Conservation (phyloP, 306 rosid genomes). For the Quercus glauca region DNA sequence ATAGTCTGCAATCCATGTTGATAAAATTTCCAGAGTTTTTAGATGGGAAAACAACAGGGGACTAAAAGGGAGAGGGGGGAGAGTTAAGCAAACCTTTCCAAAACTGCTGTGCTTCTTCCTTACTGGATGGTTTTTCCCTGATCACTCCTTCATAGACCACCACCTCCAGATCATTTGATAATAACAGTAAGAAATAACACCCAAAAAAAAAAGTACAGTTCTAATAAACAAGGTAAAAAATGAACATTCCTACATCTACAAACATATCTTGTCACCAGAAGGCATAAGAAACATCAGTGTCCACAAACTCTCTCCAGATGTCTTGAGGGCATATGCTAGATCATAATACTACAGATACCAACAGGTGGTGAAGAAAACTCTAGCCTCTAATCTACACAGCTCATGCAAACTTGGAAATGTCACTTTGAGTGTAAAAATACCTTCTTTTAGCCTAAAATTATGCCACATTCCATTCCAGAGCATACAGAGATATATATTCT, state of each 20-base stretch:
- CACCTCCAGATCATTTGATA: slow-evolving; percentile 82
- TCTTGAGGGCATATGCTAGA: background rate
- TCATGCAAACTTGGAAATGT: background rate
- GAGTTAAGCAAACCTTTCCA: slow-evolving; percentile 59
- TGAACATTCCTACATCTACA: background rate
- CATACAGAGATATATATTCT: background rate
- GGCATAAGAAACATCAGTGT: background rate
- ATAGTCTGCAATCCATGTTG: slow-evolving; percentile 55
- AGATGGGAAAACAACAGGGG: background rate
- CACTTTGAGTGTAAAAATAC: background rate
- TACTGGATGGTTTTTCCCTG: slow-evolving; percentile 89
- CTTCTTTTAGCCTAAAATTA: no score
- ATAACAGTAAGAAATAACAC: slow-evolving; percentile 35
- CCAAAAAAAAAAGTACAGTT: slow-evolving; percentile 9
- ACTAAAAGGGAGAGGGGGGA: background rate
- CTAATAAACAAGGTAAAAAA: background rate
- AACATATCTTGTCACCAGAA: slow-evolving; percentile 48
- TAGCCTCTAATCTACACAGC: background rate
- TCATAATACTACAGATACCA: background rate
- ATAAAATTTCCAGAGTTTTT: background rate
- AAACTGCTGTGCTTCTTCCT: slow-evolving; percentile 86
- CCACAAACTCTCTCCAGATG: background rate
- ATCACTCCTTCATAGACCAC: slow-evolving; percentile 85
- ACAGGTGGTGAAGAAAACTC: background rate
- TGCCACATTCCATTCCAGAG: slow-evolving; percentile 21